phyloP scores from a whole-genome alignment of 1,284 basidiomycete species.

The Anthracocystis setariae region DNA sequence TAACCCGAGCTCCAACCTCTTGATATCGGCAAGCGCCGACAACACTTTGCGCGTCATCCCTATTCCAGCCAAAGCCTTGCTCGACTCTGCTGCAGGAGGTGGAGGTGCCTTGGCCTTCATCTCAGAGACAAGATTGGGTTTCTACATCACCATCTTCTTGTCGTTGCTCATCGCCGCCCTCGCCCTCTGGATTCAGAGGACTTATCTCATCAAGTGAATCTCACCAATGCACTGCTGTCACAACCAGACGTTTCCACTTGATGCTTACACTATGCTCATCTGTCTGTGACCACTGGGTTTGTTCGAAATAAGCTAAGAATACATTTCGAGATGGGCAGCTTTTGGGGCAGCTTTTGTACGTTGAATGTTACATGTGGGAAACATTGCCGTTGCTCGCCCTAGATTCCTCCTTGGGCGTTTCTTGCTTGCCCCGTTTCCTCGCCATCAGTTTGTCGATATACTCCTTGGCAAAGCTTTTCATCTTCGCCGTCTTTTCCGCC shows the following conservation, averaged over 20 bases:
- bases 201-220: conserved; percentile 23
- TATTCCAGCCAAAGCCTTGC: conserved; percentile 65
- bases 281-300: not conserved
- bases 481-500: conserved; percentile 86
- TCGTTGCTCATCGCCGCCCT: conserved; percentile 35
- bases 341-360: not conserved
- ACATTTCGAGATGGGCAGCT: conserved; percentile 1
- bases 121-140: conserved; percentile 43
- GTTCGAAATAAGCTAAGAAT: conserved; percentile 1
- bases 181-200: conserved; percentile 34
- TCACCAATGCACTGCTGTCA: not conserved
- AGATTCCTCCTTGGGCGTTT: conserved; percentile 6
- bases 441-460: conserved; percentile 70
- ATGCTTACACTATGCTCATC: too few relatives aligned
- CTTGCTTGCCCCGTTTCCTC: conserved; percentile 26
- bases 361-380: not conserved
- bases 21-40: conserved; percentile 92
- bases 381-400: conserved; percentile 8
- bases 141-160: conserved; percentile 47
- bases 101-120: conserved; percentile 37
- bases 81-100: conserved; percentile 13
- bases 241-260: not conserved
- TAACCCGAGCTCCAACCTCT: conserved; percentile 80
- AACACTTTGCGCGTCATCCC: conserved; percentile 82
- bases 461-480: conserved; percentile 92